Evolutionary conservation across 371 early-diverging fungal species (phyloP), one percentile per base, ranked within the genome.

Genomic region (Apophysomyces trapeziformis): DNA sequence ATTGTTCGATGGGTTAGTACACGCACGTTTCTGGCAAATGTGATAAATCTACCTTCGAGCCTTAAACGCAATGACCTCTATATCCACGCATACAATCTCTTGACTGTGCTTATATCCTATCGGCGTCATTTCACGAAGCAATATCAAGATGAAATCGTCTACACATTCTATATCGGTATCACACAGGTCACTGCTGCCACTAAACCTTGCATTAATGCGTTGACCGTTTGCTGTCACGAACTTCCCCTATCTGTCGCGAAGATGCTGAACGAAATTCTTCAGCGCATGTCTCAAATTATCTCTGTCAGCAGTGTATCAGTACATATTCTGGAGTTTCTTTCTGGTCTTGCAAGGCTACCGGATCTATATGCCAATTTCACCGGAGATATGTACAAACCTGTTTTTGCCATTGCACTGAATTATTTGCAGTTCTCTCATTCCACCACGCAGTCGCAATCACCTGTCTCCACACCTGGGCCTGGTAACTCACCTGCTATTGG

Each of bases 321-420:
- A 7, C 93, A 92, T 68, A 92, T 95, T 63, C 78, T 98, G 36
- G 96, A 96, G 76, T 97, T 97, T 72, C 79, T 97, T 18, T 91
- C 93, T 14, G 86, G 89, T 0, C 77, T 98, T 7, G 94, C 95
- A 7, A 85, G 93, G 13, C 73, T 93, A n/a, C 95, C 94, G 5
- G 76, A 83, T 36, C 68, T 98, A 1, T 92, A 92, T 68, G 86
- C 88, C 36, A 95, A 95, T 75, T 91, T 96, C 54, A 91, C 89
- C 0, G 92, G 92, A 18, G 82, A 78, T 36, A 96, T 96, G 73
- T 94, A 92, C 67, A 91, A 90, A 65, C 84, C 89, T 35, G 89
- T 98, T n/a, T 95, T 97, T 84, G 94, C 92, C 4, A 95, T 97
- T 64, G 94, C 96, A 0, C 74, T 96, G 37, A 92, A 94, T 66